Percentiles rank a stretch among this genome's conserved stretches.
Evolutionary conservation across 2,329 filamentous ascomycete genomes (phyloP).

Genomic region (Didymella arachidicola): DNA sequence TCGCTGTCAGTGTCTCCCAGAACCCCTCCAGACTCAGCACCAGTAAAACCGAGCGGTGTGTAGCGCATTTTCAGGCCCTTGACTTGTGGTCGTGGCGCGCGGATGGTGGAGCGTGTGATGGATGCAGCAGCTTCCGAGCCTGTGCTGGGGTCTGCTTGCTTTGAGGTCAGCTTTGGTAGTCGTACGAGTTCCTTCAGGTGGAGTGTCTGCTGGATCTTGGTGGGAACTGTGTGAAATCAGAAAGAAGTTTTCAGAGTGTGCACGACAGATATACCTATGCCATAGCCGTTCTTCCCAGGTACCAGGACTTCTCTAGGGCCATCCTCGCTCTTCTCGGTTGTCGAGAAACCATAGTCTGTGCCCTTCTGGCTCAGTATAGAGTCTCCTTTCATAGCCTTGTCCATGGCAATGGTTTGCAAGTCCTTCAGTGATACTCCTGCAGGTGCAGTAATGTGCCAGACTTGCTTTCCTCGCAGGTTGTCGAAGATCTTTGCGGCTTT

Average conservation of each 20-base stretch:
- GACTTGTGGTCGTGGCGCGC: conserved; percentile 69
- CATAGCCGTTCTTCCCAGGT: conserved; percentile 65
- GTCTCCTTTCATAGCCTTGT: conserved; percentile 62
- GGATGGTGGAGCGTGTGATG: conserved; percentile 59
- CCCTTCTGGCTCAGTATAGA: conserved; percentile 69
- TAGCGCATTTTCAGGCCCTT: conserved; percentile 72
- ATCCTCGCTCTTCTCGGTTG: conserved; percentile 60
- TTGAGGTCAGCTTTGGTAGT: conserved; percentile 55
- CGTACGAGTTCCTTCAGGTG: conserved; percentile 70
- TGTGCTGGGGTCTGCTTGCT: conserved; percentile 52
- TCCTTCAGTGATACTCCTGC: conserved; percentile 72
- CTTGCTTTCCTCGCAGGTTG: conserved; percentile 72
- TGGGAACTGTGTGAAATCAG: conserved; percentile 27
- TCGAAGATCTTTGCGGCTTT: conserved; percentile 60
- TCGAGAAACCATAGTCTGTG: conserved; percentile 67
- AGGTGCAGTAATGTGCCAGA: conserved; percentile 83
- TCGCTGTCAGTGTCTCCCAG: conserved; percentile 55
- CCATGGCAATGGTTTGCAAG: conserved; percentile 70
- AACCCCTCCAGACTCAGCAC: conserved; percentile 52
- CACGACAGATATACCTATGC: conserved; percentile 57
- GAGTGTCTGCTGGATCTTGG: conserved; percentile 64
- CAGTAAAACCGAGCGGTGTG: conserved; percentile 67
- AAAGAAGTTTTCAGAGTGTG: neutral
- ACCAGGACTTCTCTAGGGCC: conserved; percentile 68
- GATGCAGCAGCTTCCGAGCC: conserved; percentile 52